Percentiles rank a stretch among this genome's conserved stretches.
phyloP scores from a whole-genome alignment of 202 grass and related monocot genomes.

The Zizania palustris region DNA sequence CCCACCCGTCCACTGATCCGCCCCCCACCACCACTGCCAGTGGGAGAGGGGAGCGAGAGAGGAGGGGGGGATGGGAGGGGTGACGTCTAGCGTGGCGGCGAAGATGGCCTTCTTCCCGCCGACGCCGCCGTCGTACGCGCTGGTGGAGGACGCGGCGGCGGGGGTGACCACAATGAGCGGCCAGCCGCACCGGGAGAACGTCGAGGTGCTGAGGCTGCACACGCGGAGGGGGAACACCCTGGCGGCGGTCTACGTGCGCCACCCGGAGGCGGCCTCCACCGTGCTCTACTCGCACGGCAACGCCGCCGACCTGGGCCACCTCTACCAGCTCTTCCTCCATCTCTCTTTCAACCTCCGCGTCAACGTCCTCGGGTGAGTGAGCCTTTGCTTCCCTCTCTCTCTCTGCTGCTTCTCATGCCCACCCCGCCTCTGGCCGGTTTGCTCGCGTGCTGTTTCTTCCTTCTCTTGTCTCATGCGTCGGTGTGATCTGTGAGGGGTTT shows the following conservation, averaged over 20 bases:
- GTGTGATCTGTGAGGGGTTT: constrained; percentile 31
- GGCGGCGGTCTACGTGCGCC: constrained; percentile 63
- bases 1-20: too few relatives aligned
- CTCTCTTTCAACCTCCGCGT: constrained; percentile 78
- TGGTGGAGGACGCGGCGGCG: constrained; percentile 50
- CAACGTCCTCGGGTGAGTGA: constrained; percentile 64
- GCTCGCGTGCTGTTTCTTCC: background rate
- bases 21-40: too few relatives aligned
- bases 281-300: constrained; percentile 79
- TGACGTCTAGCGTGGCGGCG: constrained; percentile 79
- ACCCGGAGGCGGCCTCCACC: constrained; percentile 66
- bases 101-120: constrained; percentile 90
- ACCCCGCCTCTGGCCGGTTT: background rate
- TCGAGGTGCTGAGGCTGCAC: constrained; percentile 65
- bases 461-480: constrained; percentile 6
- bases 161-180: constrained; percentile 64
- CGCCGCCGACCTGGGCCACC: constrained; percentile 70
- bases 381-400: background rate
- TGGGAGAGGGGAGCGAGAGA: background rate
- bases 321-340: constrained; percentile 79
- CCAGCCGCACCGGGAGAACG: constrained; percentile 74
- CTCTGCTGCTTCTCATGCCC: background rate
- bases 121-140: constrained; percentile 68
- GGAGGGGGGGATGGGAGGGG: constrained; percentile 57
- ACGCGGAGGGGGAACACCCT: constrained; percentile 58